Conservation (phyloP, 1,284 basidiomycete species). For the Hortiboletus rubellus region DNA sequence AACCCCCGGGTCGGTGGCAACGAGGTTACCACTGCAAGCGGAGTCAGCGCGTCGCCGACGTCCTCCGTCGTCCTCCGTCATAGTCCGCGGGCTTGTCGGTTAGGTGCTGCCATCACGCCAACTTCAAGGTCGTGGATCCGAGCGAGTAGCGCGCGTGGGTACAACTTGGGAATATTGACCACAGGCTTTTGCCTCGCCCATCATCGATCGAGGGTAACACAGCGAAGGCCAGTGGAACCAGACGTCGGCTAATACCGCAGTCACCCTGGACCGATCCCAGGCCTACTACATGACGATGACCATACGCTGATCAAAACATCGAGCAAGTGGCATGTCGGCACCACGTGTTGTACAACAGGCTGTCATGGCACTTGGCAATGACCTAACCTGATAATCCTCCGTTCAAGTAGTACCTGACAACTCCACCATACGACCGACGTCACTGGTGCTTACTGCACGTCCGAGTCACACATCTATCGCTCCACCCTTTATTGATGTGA, state of each 20-base stretch:
- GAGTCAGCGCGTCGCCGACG: no score
- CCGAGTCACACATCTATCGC: not conserved
- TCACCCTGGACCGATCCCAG: not conserved
- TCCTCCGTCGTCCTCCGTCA: no score
- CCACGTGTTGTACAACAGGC: not conserved
- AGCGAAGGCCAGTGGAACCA: not conserved
- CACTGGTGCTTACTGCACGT: no score
- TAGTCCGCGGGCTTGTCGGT: no score
- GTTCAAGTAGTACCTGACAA: not conserved
- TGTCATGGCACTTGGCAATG: no score
- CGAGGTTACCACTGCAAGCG: slow-evolving; percentile 33
- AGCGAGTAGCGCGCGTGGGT: not conserved
- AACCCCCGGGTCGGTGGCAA: slow-evolving; percentile 52
- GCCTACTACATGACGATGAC: not conserved
- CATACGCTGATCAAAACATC: not conserved
- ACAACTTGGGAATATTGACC: not conserved
- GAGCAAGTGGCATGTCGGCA: not conserved
- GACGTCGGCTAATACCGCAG: not conserved
- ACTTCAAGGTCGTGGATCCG: not conserved
- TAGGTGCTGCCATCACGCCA: no score
- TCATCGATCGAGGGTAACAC: not conserved
- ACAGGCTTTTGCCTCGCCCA: not conserved
- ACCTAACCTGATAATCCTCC: not conserved
- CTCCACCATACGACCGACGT: not conserved
- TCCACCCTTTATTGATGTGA: slow-evolving; percentile 1